Evolutionary conservation across 2,329 filamentous ascomycete species (phyloP).

Genomic region (Aspergillus vadensis): DNA sequence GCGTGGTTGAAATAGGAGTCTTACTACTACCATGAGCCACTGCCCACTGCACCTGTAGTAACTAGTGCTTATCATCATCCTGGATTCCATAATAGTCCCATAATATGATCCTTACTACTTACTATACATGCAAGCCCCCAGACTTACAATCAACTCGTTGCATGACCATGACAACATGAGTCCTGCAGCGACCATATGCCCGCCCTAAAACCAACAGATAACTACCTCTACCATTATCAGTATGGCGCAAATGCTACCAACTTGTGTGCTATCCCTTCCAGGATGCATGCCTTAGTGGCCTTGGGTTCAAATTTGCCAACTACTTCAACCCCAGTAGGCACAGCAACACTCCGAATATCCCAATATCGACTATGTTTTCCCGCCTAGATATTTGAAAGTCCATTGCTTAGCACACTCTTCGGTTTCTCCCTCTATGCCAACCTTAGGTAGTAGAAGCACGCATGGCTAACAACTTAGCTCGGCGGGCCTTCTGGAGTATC

Average conservation of each 20-base stretch:
- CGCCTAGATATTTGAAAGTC: neutral
- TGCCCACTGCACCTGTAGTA: too few relatives aligned
- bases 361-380: neutral
- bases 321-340: neutral
- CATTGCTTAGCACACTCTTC: neutral
- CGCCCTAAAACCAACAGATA: too few relatives aligned
- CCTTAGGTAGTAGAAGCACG: constrained; percentile 1
- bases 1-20: too few relatives aligned
- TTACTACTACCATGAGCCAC: too few relatives aligned
- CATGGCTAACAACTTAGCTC: constrained; percentile 2
- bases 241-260: too few relatives aligned
- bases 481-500: neutral
- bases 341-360: neutral
- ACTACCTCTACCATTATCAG: neutral
- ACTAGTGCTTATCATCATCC: neutral
- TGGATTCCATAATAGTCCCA: too few relatives aligned
- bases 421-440: neutral
- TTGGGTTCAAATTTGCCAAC: neutral
- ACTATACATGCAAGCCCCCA: neutral
- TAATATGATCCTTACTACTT: too few relatives aligned
- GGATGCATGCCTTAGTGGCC: constrained; percentile 2
- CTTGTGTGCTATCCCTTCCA: constrained; percentile 2
- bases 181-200: neutral
- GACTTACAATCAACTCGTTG: neutral
- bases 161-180: neutral